Percentiles rank a stretch among this genome's conserved stretches.
phyloP scores from a whole-genome alignment of 495 filamentous ascomycete genomes.

The Penicillium bialowiezense region DNA sequence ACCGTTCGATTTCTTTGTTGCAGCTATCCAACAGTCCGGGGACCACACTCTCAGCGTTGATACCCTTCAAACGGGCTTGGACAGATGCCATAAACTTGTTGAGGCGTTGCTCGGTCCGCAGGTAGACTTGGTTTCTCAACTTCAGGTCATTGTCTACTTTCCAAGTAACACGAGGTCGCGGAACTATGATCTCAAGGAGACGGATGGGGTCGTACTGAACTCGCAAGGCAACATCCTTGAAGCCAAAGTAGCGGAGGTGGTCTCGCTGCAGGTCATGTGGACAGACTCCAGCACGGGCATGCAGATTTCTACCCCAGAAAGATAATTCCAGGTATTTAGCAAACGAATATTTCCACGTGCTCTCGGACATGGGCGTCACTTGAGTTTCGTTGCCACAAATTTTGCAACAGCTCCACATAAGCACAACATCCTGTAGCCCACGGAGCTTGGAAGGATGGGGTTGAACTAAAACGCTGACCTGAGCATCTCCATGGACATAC shows the following conservation, averaged over 20 bases:
- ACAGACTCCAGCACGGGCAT: slow-evolving; percentile 77
- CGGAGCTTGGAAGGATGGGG: slow-evolving; percentile 66
- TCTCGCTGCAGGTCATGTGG: slow-evolving; percentile 90
- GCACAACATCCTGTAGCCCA: slow-evolving; percentile 72
- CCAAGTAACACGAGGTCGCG: slow-evolving; percentile 86
- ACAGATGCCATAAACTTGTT: slow-evolving; percentile 85
- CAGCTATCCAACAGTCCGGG: slow-evolving; percentile 80
- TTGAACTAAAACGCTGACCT: slow-evolving; percentile 85
- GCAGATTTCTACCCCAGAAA: slow-evolving; percentile 87
- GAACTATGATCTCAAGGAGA: slow-evolving; percentile 93
- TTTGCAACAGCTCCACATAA: slow-evolving; percentile 98
- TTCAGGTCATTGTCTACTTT: slow-evolving; percentile 91
- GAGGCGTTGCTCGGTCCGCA: slow-evolving; percentile 72
- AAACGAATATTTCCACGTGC: slow-evolving; percentile 98
- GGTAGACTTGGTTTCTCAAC: slow-evolving; percentile 88
- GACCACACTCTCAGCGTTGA: slow-evolving; percentile 86
- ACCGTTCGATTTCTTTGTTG: slow-evolving; percentile 71
- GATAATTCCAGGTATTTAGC: slow-evolving; percentile 96
- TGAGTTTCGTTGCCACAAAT: slow-evolving; percentile 86
- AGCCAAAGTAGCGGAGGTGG: slow-evolving; percentile 89
- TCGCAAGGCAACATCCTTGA: slow-evolving; percentile 76
- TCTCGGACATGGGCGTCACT: slow-evolving; percentile 88
- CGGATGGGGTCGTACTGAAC: slow-evolving; percentile 92
- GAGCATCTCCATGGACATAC: slow-evolving; percentile 94
- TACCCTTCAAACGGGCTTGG: slow-evolving; percentile 74